Evolutionary conservation across 495 filamentous ascomycete species (phyloP).

Genomic region (Saxispiralis lemnorum): DNA sequence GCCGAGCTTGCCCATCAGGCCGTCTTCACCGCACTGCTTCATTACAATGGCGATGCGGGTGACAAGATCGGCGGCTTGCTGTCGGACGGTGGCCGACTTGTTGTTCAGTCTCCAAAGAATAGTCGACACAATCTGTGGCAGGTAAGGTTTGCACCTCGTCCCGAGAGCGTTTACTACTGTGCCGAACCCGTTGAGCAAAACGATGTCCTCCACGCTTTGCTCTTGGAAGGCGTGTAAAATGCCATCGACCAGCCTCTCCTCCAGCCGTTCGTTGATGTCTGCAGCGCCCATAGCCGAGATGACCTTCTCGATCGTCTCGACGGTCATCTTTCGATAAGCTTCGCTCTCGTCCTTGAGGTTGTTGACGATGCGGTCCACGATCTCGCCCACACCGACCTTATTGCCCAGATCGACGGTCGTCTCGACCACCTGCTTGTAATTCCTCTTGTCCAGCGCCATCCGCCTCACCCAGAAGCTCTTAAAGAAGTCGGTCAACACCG

Average conservation of each 20-base stretch:
- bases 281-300: conserved; percentile 83
- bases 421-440: conserved; percentile 92
- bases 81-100: conserved; percentile 85
- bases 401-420: conserved; percentile 95
- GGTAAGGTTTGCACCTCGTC: conserved; percentile 84
- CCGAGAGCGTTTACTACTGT: conserved; percentile 93
- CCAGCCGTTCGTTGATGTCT: conserved; percentile 79
- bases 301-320: conserved; percentile 92
- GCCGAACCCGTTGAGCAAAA: conserved; percentile 97
- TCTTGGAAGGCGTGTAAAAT: conserved; percentile 97
- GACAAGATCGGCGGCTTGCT: conserved; percentile 92
- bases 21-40: conserved; percentile 96
- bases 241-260: conserved; percentile 87
- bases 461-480: conserved; percentile 96
- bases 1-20: conserved; percentile 85
- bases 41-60: conserved; percentile 95
- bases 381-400: conserved; percentile 90
- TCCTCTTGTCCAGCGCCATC: conserved; percentile 92
- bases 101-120: conserved; percentile 98
- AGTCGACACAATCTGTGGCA: conserved; percentile 88
- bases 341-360: conserved; percentile 98
- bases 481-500: conserved; percentile 90
- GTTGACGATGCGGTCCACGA: conserved; percentile 77
- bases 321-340: conserved; percentile 96
- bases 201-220: conserved; percentile 87